phyloP scores from a whole-genome alignment of 768 basidiomycete species.

The Podaxis sp. region DNA sequence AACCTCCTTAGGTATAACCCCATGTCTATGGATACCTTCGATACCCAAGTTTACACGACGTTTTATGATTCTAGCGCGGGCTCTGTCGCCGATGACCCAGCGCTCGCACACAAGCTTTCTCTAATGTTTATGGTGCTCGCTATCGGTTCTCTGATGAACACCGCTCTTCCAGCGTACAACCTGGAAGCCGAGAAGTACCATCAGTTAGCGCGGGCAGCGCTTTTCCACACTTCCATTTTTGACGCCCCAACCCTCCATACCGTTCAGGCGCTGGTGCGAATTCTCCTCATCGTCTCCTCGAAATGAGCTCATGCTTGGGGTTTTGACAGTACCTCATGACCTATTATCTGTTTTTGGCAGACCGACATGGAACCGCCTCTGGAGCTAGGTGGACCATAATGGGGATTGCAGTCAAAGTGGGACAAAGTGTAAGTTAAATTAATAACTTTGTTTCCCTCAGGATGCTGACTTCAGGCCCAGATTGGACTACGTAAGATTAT shows the following conservation, averaged over 20 bases:
- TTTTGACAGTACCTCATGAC: constrained; percentile 61
- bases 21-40: constrained; percentile 58
- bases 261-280: constrained; percentile 63
- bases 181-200: constrained; percentile 72
- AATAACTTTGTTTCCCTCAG: constrained; percentile 15
- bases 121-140: constrained; percentile 68
- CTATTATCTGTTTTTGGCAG: constrained; percentile 66
- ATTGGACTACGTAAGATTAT: constrained; percentile 64
- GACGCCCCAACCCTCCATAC: constrained; percentile 69
- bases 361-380: constrained; percentile 65
- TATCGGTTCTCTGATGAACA: constrained; percentile 64
- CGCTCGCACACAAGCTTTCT: constrained; percentile 59
- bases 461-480: constrained; percentile 31
- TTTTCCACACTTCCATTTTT: constrained; percentile 64
- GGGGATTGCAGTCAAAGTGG: constrained; percentile 68
- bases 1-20: constrained; percentile 59
- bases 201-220: constrained; percentile 61
- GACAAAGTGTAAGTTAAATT: constrained; percentile 59
- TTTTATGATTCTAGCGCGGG: constrained; percentile 51
- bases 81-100: constrained; percentile 48
- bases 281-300: constrained; percentile 2
- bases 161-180: constrained; percentile 53
- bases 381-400: constrained; percentile 68
- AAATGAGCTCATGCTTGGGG: constrained; percentile 16
- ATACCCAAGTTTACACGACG: constrained; percentile 55